phyloP scores from a whole-genome alignment of 2,329 filamentous ascomycete genomes.

The Podosphaera fusca region DNA sequence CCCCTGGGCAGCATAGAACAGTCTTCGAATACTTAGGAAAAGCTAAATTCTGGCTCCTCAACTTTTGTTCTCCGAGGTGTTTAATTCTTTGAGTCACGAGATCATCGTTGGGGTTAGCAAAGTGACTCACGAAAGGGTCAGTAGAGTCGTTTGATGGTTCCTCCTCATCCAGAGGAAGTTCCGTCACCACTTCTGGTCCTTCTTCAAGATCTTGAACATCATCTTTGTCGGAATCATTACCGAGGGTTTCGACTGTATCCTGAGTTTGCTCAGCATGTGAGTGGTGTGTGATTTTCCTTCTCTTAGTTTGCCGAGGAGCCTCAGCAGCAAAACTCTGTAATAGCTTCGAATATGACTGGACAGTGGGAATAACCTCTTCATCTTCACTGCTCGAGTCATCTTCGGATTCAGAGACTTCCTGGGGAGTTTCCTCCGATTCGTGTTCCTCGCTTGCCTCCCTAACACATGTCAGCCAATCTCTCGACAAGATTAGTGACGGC shows the following conservation, averaged over 20 bases:
- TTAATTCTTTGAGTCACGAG: slow-evolving; percentile 30
- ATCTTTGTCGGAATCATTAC: slow-evolving; percentile 15
- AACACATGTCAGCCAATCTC: slow-evolving; percentile 2
- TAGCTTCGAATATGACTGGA: slow-evolving; percentile 31
- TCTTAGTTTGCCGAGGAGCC: slow-evolving; percentile 26
- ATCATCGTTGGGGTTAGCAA: slow-evolving; percentile 41
- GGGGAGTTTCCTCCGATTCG: slow-evolving; percentile 14
- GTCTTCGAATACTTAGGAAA: slow-evolving; percentile 24
- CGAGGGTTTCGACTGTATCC: slow-evolving; percentile 4
- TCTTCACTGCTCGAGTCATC: slow-evolving; percentile 17
- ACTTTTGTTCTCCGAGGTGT: slow-evolving; percentile 26
- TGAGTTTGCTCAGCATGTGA: slow-evolving; percentile 5
- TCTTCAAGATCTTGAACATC: slow-evolving; percentile 27
- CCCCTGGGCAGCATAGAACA: slow-evolving; percentile 23
- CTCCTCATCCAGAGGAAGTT: slow-evolving; percentile 17
- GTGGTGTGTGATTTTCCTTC: slow-evolving; percentile 28
- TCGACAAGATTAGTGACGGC: background rate
- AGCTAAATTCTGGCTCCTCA: slow-evolving; percentile 23
- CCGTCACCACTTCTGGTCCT: slow-evolving; percentile 18
- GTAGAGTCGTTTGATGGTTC: slow-evolving; percentile 25
- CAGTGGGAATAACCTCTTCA: slow-evolving; percentile 15
- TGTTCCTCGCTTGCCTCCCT: slow-evolving; percentile 12
- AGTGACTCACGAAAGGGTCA: slow-evolving; percentile 68
- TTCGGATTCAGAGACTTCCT: slow-evolving; percentile 16
- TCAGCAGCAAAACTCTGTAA: slow-evolving; percentile 32